Conservation (phyloP, 2,329 filamentous ascomycete genomes). For the Venturia pyrina region DNA sequence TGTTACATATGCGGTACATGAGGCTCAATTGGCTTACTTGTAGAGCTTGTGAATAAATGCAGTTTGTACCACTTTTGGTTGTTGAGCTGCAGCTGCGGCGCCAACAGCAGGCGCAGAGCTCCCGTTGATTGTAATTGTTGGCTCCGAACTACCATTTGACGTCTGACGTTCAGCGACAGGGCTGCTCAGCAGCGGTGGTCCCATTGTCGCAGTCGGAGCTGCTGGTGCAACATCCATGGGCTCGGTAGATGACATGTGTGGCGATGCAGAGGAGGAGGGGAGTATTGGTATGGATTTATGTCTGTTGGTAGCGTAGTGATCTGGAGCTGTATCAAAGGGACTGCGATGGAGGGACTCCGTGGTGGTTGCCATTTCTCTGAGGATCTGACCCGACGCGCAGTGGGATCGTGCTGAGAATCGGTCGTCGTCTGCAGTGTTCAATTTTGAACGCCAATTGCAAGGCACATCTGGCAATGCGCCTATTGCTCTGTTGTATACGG, state of each 20-base stretch:
- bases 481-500: not conserved
- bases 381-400: not conserved
- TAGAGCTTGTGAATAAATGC: constrained; percentile 99
- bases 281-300: constrained; percentile 41
- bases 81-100: constrained; percentile 67
- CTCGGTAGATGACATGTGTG: constrained; percentile 35
- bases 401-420: not conserved
- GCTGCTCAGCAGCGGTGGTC: constrained; percentile 29
- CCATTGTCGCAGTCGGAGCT: constrained; percentile 28
- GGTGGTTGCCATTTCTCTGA: constrained; percentile 31
- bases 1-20: not conserved
- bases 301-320: constrained; percentile 30
- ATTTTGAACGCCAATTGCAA: not conserved
- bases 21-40: constrained; percentile 53
- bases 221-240: constrained; percentile 45
- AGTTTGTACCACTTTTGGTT: constrained; percentile 95
- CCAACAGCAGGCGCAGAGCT: constrained; percentile 36
- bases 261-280: constrained; percentile 34
- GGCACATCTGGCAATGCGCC: not conserved
- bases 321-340: constrained; percentile 31
- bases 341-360: constrained; percentile 34
- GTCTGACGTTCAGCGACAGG: constrained; percentile 22
- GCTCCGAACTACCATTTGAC: constrained; percentile 23
- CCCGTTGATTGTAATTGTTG: constrained; percentile 29
- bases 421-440: not conserved